Evolutionary conservation across 2,329 filamentous ascomycete species (phyloP).

Genomic region (Apiospora koreana): DNA sequence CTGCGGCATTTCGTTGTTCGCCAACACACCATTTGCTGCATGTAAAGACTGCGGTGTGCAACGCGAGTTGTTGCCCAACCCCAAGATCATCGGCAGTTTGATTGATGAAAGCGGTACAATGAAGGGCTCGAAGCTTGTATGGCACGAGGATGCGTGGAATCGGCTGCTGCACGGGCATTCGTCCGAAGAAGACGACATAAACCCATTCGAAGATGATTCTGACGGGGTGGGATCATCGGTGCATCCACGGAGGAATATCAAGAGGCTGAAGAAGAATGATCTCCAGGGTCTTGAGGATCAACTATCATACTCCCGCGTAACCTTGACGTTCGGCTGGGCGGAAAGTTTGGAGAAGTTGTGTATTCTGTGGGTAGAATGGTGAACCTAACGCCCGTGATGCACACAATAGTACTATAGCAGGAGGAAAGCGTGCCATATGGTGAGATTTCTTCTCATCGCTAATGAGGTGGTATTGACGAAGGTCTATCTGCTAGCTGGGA

Average conservation of each 20-base stretch:
- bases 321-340: conserved; percentile 57
- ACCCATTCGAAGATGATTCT: not conserved
- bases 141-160: conserved; percentile 54
- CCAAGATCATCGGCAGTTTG: conserved; percentile 40
- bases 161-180: conserved; percentile 34
- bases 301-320: conserved; percentile 52
- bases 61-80: conserved; percentile 38
- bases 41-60: conserved; percentile 40
- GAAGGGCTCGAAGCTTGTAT: conserved; percentile 51
- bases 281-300: conserved; percentile 52
- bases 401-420: not conserved
- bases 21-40: conserved; percentile 42
- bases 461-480: not conserved
- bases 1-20: conserved; percentile 55
- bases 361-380: conserved; percentile 44
- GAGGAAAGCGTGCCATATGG: not conserved
- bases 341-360: conserved; percentile 38
- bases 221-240: conserved; percentile 43
- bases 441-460: not conserved
- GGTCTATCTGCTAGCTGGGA: too few species aligned
- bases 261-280: conserved; percentile 35
- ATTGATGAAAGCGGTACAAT: conserved; percentile 59
- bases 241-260: conserved; percentile 42
- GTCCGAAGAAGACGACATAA: not conserved
- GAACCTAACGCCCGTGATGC: conserved; percentile 14